Evolutionary conservation across 1,284 basidiomycete genomes (phyloP), one percentile per base, ranked within the genome.

Genomic region (Exobasidium rhododendri): DNA sequence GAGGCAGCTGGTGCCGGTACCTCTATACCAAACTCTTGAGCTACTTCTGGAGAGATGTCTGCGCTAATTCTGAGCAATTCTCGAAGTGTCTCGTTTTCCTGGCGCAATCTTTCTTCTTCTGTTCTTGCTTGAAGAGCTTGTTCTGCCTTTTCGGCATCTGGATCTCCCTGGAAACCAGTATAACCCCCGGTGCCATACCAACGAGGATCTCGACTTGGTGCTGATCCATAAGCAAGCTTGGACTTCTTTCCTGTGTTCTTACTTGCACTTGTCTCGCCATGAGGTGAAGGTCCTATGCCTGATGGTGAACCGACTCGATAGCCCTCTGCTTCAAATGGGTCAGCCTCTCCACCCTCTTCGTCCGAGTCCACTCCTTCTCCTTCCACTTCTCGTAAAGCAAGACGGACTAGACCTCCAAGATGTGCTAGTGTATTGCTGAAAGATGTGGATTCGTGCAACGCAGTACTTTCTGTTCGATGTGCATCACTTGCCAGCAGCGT

Each of bases 401-500:
- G 62, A 24, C 74, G 64, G 1, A 76, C 73, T 14, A 76, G 61
- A 1, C 60, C 63, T 11, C 74, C 73, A 1, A 76, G 61, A 45
- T 73, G 69, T 1, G 67, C 51, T 20, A 76, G 62, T 11, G 67
- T 69, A 26, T 65, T 63, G 35, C 65, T 68, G 47, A 73, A 65
- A 17, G 69, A 59, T 0, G 74, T 75, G 30, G 63, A 62, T 14
- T 67, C 65, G 0, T 64, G 64, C 1, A 76, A 61, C n/a, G 65
- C 63, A 44, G 68, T 63, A 47, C 66, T 61, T 24, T 72, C 73
- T 11, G 67, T 67, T 30, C 66, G 63, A 31, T 76, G 66, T 4
- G 69, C 64, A 11, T 68, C 70, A 44, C 65, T 62, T 4, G 71
- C 62, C n/a, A 97, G 85, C 4, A 97, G 84, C 3, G 85, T 83